Conservation (phyloP, 2,329 filamentous ascomycete genomes). For the Pyricularia sp. region DNA sequence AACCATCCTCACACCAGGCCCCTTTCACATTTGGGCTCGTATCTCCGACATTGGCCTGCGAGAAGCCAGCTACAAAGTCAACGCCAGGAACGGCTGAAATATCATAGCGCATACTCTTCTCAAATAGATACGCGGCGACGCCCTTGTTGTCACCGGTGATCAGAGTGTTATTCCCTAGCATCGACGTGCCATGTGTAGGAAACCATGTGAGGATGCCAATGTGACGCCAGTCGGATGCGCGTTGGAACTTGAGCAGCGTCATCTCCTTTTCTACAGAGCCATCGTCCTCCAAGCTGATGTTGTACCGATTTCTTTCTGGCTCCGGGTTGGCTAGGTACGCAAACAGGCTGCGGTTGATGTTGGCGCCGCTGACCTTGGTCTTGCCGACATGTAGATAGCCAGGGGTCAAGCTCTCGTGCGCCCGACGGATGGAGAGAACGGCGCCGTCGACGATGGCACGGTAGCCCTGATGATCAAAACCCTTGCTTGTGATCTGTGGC, state of each 20-base stretch:
- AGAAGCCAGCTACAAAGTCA: slow-evolving; percentile 81
- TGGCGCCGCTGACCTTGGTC: slow-evolving; percentile 56
- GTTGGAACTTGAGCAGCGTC: slow-evolving; percentile 67
- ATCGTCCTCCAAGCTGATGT: slow-evolving; percentile 24
- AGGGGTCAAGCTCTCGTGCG: slow-evolving; percentile 47
- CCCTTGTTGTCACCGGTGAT: slow-evolving; percentile 91
- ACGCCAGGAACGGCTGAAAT: slow-evolving; percentile 45
- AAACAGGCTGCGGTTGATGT: slow-evolving; percentile 76
- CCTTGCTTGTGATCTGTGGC: slow-evolving; percentile 78
- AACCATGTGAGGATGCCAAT: slow-evolving; percentile 86
- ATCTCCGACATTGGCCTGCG: slow-evolving; percentile 83
- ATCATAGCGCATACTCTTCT: slow-evolving; percentile 52
- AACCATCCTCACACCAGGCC: slow-evolving; percentile 78
- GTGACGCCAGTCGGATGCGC: slow-evolving; percentile 60
- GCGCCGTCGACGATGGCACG: slow-evolving; percentile 80
- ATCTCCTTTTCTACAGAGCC: slow-evolving; percentile 59
- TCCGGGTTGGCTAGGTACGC: slow-evolving; percentile 77
- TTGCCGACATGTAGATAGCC: slow-evolving; percentile 60
- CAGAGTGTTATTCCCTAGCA: slow-evolving; percentile 83
- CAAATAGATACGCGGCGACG: slow-evolving; percentile 74
- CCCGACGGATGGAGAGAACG: slow-evolving; percentile 66
- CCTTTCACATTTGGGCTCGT: slow-evolving; percentile 78
- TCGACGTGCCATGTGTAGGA: slow-evolving; percentile 80
- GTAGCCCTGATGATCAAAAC: slow-evolving; percentile 80
- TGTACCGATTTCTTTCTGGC: slow-evolving; percentile 60